Evolutionary conservation across 83 land plant genomes (phyloP).

Genomic region (Thuja plicata): DNA sequence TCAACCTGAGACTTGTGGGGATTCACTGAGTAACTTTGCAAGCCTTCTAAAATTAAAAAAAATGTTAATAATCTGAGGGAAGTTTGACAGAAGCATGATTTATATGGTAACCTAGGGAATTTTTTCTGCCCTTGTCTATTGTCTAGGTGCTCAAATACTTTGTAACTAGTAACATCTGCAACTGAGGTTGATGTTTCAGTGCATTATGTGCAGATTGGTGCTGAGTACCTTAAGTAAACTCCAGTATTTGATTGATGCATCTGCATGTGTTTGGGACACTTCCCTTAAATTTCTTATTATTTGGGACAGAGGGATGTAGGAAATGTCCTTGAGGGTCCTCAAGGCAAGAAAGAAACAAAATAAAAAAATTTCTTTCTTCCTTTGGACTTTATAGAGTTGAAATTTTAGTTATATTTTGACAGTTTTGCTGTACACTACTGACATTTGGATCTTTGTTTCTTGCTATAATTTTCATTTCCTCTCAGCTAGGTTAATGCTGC

Average conservation of each 20-base stretch:
- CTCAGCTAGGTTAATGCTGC: not conserved
- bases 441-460: not conserved
- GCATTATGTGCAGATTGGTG: not conserved
- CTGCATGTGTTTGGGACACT: not conserved
- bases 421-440: not conserved
- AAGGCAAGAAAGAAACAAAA: not conserved
- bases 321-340: not conserved
- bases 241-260: not conserved
- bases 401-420: not conserved
- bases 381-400: not conserved
- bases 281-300: not conserved
- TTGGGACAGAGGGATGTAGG: not conserved
- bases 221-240: not conserved
- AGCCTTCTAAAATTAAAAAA: too few relatives aligned
- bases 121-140: too few relatives aligned
- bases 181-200: not conserved
- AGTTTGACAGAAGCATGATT: not conserved
- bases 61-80: not conserved
- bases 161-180: not conserved
- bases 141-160: not conserved
- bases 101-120: not conserved
- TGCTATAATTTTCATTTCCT: not conserved
- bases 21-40: too few relatives aligned
- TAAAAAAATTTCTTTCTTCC: not conserved
- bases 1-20: too few relatives aligned